phyloP scores from a whole-genome alignment of 1,284 basidiomycete species.

The Fomitopsis schrenkii region DNA sequence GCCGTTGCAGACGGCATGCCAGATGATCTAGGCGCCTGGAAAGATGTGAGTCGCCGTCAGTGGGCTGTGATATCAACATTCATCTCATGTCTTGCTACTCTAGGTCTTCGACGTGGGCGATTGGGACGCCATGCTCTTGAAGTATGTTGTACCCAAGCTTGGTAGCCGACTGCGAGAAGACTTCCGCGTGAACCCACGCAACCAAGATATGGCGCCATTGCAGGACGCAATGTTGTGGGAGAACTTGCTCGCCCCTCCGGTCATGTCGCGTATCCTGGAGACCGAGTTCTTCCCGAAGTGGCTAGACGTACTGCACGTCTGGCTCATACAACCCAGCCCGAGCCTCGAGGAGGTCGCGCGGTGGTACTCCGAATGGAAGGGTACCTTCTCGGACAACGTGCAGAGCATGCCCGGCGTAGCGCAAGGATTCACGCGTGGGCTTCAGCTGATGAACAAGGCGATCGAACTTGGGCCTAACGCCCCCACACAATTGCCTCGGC shows the following conservation, averaged over 20 bases:
- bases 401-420: slow-evolving; percentile 61
- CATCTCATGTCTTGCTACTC: neutral
- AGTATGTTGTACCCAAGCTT: slow-evolving; percentile 89
- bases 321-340: slow-evolving; percentile 82
- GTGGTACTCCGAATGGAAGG: slow-evolving; percentile 93
- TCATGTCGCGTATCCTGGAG: slow-evolving; percentile 81
- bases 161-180: slow-evolving; percentile 76
- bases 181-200: slow-evolving; percentile 84
- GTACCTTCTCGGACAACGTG: slow-evolving; percentile 68
- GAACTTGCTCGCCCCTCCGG: slow-evolving; percentile 65
- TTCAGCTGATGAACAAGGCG: slow-evolving; percentile 92
- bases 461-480: slow-evolving; percentile 80
- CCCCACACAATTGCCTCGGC: slow-evolving; percentile 59
- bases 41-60: slow-evolving; percentile 53
- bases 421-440: slow-evolving; percentile 78
- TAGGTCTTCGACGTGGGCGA: slow-evolving; percentile 75
- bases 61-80: neutral
- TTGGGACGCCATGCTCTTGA: slow-evolving; percentile 90
- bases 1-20: slow-evolving; percentile 71
- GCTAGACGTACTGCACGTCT: slow-evolving; percentile 87
- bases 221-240: slow-evolving; percentile 79
- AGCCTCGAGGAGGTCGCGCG: slow-evolving; percentile 88
- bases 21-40: slow-evolving; percentile 73
- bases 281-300: slow-evolving; percentile 95
- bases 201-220: slow-evolving; percentile 85